Base-by-base conservation (phyloP, 2,329 filamentous ascomycete species). In the Juglanconis sp. region DNA sequence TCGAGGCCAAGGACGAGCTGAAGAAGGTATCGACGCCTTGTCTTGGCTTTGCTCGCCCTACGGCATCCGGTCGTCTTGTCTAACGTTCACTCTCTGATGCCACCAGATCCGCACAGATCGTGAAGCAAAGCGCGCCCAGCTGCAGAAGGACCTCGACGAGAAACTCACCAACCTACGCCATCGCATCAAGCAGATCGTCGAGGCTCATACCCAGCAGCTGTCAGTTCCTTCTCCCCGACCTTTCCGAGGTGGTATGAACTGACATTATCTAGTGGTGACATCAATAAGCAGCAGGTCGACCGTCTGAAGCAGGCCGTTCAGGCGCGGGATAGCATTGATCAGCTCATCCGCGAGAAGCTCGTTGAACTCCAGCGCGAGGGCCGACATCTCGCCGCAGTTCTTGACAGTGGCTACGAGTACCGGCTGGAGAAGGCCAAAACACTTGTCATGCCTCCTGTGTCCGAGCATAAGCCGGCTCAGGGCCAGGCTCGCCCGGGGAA, bases 291-390 rank as follows among this genome's bases (percentile, higher is more conserved):
- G 52, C 59, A 61, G 11, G 47, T 63, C 55, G 62, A 53, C 34
- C 64, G 57, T 17, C 64, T 70, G 8, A 50, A 63, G 4, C 57
- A 60, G 5, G 65, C 68, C 8, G 57, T 68, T 8, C 56, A 62
- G 17, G 38, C 36, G 11, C 60, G 68, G 32, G 65, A 68, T 15
- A 56, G 60, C n/a, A 64, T 60, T 50, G 65, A 68, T 59, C 64
- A 59, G 13, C 52, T 52, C 9, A 63, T 68, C 15, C 64, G 65
- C 8, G 51, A 50, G 32, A 61, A 55, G 34, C 59, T 63, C 31
- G 32, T 40, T 11, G 42, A 63, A 40, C 31, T 56, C 13, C 59
- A 61, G 51, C 50, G 17, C 9, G 50, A 62, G 42, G 63, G 57
- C 30, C 46, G 54, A 13, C 64, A 60, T 15, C 57, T 70, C 47